Evolutionary conservation across 305 asterid genomes (phyloP).

Genomic region (Petunia hybrid): DNA sequence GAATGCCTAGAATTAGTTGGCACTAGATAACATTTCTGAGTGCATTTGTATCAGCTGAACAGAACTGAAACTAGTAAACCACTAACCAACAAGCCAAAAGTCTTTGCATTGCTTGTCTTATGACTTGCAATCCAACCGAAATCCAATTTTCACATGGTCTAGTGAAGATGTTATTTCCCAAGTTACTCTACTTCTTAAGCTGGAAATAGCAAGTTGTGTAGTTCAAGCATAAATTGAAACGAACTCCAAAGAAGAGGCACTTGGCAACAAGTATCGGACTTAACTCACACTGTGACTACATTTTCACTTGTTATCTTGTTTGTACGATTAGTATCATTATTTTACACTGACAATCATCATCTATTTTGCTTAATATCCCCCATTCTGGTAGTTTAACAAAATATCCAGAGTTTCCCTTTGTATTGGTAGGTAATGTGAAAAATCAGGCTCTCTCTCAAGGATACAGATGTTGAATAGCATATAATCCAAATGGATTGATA

Average conservation of each 20-base stretch:
- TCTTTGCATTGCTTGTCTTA: not conserved
- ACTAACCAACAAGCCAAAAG: not conserved
- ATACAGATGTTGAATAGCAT: not conserved
- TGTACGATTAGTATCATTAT: not conserved
- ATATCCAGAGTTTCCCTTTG: not conserved
- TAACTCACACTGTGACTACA: not conserved
- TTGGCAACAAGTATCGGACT: not conserved
- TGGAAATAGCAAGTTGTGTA: constrained; percentile 13
- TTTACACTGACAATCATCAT: not conserved
- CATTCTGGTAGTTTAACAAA: not conserved
- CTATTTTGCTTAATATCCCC: not conserved
- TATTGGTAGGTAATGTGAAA: not conserved
- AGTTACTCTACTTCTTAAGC: not conserved
- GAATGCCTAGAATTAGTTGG: no score
- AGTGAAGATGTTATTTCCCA: not conserved
- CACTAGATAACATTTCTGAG: no score
- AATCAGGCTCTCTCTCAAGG: not conserved
- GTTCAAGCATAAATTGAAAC: not conserved
- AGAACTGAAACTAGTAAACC: not conserved
- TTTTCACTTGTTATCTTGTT: constrained; percentile 1
- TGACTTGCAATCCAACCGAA: not conserved
- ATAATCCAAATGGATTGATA: not conserved
- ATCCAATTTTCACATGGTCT: not conserved
- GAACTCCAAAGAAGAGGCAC: constrained; percentile 8
- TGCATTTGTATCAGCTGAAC: not conserved